Evolutionary conservation across 2,329 filamentous ascomycete genomes (phyloP).

Genomic region (Aspergillus glaucus): DNA sequence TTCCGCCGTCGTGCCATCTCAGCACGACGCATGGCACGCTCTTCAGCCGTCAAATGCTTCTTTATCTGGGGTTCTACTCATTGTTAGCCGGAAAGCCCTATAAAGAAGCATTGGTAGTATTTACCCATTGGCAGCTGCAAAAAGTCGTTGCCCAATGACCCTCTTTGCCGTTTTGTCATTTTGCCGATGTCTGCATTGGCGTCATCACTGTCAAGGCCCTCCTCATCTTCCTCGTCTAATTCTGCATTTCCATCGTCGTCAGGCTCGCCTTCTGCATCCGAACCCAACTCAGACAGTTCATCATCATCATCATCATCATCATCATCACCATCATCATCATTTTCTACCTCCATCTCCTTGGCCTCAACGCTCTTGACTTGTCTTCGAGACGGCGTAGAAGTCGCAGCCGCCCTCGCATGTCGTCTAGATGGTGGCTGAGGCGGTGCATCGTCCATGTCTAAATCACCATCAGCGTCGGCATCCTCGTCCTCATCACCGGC

Average conservation of each 20-base stretch:
- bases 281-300: constrained; percentile 41
- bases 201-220: constrained; percentile 39
- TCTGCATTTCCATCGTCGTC: constrained; percentile 46
- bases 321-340: constrained; percentile 29
- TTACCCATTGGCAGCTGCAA: constrained; percentile 52
- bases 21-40: constrained; percentile 64
- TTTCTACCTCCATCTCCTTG: constrained; percentile 39
- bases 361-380: constrained; percentile 41
- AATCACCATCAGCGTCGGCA: constrained; percentile 30
- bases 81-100: constrained; percentile 9
- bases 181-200: constrained; percentile 54
- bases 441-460: constrained; percentile 43
- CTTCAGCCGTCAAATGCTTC: constrained; percentile 66
- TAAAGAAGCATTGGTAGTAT: constrained; percentile 15
- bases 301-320: constrained; percentile 28
- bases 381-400: constrained; percentile 24
- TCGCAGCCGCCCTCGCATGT: constrained; percentile 30
- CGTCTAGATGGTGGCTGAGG: constrained; percentile 34
- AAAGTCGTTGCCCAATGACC: constrained; percentile 49
- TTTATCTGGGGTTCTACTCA: constrained; percentile 60
- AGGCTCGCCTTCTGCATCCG: constrained; percentile 42
- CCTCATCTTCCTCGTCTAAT: constrained; percentile 34
- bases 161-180: constrained; percentile 63
- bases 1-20: constrained; percentile 70
- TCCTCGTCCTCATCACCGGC: constrained; percentile 29